Evolutionary conservation across 1,284 basidiomycete genomes (phyloP).

Genomic region (Athelia sp.): DNA sequence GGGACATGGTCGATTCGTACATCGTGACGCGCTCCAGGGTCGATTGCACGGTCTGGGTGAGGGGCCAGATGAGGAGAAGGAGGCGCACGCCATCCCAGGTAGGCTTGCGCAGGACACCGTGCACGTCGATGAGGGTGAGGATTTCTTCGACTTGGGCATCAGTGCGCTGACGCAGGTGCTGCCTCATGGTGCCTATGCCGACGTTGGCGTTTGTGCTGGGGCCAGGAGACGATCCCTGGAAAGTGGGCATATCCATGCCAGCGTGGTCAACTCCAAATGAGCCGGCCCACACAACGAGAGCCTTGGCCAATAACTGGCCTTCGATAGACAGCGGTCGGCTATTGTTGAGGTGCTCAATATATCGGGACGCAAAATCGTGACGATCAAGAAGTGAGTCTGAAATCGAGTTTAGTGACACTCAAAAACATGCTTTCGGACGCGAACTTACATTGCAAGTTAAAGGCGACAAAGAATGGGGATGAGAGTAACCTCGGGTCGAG

Average conservation of each 20-base stretch:
- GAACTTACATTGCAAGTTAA: conserved; percentile 73
- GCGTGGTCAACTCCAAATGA: conserved; percentile 82
- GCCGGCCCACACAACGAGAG: conserved; percentile 80
- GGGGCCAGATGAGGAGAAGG: conserved; percentile 71
- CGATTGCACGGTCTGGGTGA: conserved; percentile 65
- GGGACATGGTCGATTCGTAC: conserved; percentile 58
- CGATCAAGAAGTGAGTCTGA: conserved; percentile 71
- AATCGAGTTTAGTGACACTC: conserved; percentile 3
- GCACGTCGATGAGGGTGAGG: conserved; percentile 72
- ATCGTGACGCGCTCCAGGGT: conserved; percentile 31
- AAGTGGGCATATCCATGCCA: conserved; percentile 33
- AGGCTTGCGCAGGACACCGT: conserved; percentile 74
- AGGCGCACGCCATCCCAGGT: conserved; percentile 82
- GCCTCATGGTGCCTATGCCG: conserved; percentile 23
- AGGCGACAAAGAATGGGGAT: conserved; percentile 78
- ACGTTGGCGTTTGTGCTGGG: not conserved
- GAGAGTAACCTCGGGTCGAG: conserved; percentile 75
- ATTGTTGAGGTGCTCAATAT: conserved; percentile 56
- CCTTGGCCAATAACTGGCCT: conserved; percentile 61
- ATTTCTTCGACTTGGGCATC: conserved; percentile 68
- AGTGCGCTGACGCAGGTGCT: conserved; percentile 21
- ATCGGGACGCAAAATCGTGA: conserved; percentile 69
- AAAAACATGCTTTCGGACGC: conserved; percentile 7
- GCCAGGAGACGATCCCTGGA: no score
- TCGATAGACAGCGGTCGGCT: conserved; percentile 49